phyloP scores from a whole-genome alignment of 2,329 filamentous ascomycete species.

The Aspergillus glaucus region DNA sequence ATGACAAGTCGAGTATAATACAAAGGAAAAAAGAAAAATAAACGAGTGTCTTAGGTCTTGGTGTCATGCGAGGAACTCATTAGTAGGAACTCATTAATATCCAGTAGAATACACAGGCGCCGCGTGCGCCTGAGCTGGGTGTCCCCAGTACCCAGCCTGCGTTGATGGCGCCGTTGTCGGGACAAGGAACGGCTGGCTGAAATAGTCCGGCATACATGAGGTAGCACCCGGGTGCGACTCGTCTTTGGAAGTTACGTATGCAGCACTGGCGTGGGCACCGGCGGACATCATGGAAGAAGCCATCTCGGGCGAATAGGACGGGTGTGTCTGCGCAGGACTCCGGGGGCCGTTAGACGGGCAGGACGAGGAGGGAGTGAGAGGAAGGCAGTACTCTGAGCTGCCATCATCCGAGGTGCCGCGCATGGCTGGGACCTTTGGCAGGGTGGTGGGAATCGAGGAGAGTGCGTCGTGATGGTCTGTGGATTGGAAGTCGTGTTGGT shows the following conservation, averaged over 20 bases:
- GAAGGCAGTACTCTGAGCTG: slow-evolving; percentile 4
- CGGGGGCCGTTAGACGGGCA: slow-evolving; percentile 10
- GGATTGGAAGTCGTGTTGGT: slow-evolving; percentile 8
- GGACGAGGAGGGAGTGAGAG: slow-evolving; percentile 12
- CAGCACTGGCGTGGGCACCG: slow-evolving; percentile 2
- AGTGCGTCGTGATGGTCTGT: background rate
- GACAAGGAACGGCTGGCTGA: slow-evolving; percentile 9
- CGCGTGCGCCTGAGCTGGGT: background rate
- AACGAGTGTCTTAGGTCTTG: background rate
- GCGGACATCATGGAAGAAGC: slow-evolving; percentile 9
- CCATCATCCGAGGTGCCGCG: background rate
- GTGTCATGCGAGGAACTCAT: background rate
- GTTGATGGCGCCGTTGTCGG: background rate
- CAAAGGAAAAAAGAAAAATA: background rate
- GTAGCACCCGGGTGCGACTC: slow-evolving; percentile 2
- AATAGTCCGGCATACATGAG: slow-evolving; percentile 12
- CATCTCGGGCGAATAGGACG: slow-evolving; percentile 12
- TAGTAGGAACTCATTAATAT: background rate
- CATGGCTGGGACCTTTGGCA: background rate
- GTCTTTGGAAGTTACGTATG: slow-evolving; percentile 3
- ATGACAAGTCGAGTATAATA: background rate
- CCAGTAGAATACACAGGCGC: background rate
- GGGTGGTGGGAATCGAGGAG: background rate
- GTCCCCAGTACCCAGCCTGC: background rate
- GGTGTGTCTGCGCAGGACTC: slow-evolving; percentile 12